Percentiles rank a stretch among this genome's conserved stretches.
Evolutionary conservation across 768 basidiomycete species (phyloP).

Genomic region (Mycena metata): DNA sequence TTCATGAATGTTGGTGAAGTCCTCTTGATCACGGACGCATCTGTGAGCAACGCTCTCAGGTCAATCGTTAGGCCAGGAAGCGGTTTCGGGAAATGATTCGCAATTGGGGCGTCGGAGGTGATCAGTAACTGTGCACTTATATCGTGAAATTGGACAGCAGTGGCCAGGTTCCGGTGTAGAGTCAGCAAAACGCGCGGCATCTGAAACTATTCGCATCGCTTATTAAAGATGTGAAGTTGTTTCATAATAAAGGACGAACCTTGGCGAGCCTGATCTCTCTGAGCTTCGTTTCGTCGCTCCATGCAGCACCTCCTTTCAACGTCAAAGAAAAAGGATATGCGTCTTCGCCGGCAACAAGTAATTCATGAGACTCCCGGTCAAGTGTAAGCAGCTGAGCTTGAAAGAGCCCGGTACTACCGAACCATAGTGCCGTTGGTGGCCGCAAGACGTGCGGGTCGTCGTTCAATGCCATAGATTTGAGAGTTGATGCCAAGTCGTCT

Average conservation of each 20-base stretch:
- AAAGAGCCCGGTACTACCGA: slow-evolving; percentile 54
- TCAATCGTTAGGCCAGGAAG: slow-evolving; percentile 75
- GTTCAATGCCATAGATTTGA: slow-evolving; percentile 53
- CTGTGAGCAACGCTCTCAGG: slow-evolving; percentile 62
- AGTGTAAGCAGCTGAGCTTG: slow-evolving; percentile 62
- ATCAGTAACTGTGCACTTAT: slow-evolving; percentile 77
- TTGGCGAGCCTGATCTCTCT: slow-evolving; percentile 70
- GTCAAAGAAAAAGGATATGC: slow-evolving; percentile 47
- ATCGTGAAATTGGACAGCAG: slow-evolving; percentile 75
- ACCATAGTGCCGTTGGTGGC: slow-evolving; percentile 54
- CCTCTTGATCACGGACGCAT: slow-evolving; percentile 52
- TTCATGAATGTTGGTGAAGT: slow-evolving; percentile 45
- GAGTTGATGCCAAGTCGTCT: slow-evolving; percentile 57
- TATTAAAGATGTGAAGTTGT: slow-evolving; percentile 4
- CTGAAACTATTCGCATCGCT: slow-evolving; percentile 60
- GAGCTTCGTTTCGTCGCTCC: slow-evolving; percentile 63
- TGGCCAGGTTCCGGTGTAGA: slow-evolving; percentile 69
- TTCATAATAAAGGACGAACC: slow-evolving; percentile 50
- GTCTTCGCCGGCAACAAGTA: slow-evolving; percentile 47
- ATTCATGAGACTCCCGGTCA: slow-evolving; percentile 61
- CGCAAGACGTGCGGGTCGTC: slow-evolving; percentile 53
- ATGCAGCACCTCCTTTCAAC: slow-evolving; percentile 68
- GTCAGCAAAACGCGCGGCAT: slow-evolving; percentile 76
- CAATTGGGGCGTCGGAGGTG: slow-evolving; percentile 60
- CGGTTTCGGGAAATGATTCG: slow-evolving; percentile 74